Conservation (phyloP, 148 eudicot genomes). For the Polygonum aviculare region DNA sequence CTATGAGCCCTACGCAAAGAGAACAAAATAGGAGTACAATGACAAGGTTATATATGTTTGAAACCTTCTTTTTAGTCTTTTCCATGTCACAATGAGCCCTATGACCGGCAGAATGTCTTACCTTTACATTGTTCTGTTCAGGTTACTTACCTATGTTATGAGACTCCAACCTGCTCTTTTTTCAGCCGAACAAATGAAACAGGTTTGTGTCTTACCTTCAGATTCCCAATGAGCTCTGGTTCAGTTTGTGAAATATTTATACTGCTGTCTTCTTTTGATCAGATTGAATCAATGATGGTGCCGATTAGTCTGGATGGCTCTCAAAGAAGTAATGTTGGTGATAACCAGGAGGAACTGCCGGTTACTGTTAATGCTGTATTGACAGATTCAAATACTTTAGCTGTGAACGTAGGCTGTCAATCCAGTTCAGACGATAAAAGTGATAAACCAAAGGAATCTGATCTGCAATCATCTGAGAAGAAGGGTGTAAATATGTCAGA, state of each 20-base stretch:
- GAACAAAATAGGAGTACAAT: conserved; percentile 48
- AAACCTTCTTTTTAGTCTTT: not conserved
- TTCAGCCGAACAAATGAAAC: conserved; percentile 56
- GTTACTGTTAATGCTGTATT: conserved; percentile 29
- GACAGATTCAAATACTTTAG: conserved; percentile 36
- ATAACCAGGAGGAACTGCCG: conserved; percentile 31
- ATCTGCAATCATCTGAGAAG: conserved; percentile 22
- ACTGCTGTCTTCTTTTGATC: conserved; percentile 14
- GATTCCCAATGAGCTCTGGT: not conserved
- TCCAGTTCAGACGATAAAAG: not conserved
- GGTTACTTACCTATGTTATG: conserved; percentile 52
- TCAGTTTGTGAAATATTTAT: conserved; percentile 2
- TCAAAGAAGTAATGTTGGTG: conserved; percentile 20
- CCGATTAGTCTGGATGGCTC: conserved; percentile 21
- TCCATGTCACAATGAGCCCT: not conserved
- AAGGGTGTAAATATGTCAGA: conserved; percentile 20
- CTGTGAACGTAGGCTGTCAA: conserved; percentile 24
- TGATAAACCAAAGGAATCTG: conserved; percentile 10
- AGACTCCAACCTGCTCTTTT: conserved; percentile 45
- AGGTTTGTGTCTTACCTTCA: conserved; percentile 35
- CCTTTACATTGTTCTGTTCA: conserved; percentile 18
- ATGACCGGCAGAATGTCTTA: not conserved
- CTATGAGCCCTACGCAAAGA: conserved; percentile 42
- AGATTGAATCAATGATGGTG: conserved; percentile 47
- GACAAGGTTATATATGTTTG: conserved; percentile 41